Evolutionary conservation across 257 asterid species (phyloP).

Genomic region (Cordia subcordata): DNA sequence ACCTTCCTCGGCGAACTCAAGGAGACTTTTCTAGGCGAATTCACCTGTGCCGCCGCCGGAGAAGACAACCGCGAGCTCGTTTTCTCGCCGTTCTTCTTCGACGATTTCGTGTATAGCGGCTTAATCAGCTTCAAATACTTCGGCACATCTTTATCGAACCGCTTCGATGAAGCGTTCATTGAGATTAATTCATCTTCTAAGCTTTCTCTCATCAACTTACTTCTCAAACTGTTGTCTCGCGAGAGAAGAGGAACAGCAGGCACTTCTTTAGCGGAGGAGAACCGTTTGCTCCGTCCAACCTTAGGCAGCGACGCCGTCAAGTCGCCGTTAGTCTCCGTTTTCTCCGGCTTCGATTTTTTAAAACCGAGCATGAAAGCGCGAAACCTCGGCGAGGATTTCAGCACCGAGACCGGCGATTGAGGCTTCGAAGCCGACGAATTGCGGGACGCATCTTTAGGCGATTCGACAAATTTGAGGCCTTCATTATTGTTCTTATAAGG

Average conservation of each 20-base stretch:
- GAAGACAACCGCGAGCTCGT: constrained; percentile 35
- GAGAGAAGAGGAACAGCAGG: constrained; percentile 25
- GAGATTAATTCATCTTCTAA: constrained; percentile 28
- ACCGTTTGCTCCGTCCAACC: constrained; percentile 28
- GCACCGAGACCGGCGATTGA: constrained; percentile 44
- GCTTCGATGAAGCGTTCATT: constrained; percentile 18
- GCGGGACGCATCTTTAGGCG: neutral
- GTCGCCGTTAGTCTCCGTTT: constrained; percentile 16
- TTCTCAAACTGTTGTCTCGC: constrained; percentile 47
- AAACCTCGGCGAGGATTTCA: constrained; percentile 54
- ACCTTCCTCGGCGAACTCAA: constrained; percentile 13
- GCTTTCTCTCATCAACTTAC: constrained; percentile 38
- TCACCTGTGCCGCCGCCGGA: constrained; percentile 29
- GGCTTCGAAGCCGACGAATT: constrained; percentile 28
- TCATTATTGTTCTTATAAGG: constrained; percentile 22
- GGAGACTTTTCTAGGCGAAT: constrained; percentile 19
- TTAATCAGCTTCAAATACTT: constrained; percentile 57
- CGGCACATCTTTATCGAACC: constrained; percentile 28
- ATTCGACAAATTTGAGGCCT: neutral
- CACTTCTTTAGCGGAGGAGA: constrained; percentile 24
- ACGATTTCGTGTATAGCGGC: constrained; percentile 44
- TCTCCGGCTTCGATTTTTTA: constrained; percentile 40
- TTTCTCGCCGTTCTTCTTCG: constrained; percentile 40
- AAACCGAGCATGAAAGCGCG: constrained; percentile 48
- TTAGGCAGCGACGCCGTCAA: constrained; percentile 17